Evolutionary conservation across 1,284 basidiomycete species (phyloP).

Genomic region (Leccinum solheimii): DNA sequence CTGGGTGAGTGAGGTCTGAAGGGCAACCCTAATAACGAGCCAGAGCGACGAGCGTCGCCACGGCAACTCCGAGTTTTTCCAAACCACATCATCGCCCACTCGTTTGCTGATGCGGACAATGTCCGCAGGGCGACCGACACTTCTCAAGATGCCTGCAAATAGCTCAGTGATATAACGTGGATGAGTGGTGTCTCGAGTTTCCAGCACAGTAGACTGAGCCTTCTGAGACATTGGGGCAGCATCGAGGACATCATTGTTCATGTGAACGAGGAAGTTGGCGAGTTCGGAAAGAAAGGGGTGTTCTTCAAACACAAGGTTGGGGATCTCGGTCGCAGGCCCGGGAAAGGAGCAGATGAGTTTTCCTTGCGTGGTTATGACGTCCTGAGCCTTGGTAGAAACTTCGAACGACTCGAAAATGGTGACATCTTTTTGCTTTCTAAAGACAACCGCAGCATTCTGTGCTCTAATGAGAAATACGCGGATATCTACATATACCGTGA

Average conservation of each 20-base stretch:
- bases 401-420: background rate
- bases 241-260: background rate
- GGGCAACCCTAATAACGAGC: background rate
- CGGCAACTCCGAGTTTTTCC: background rate
- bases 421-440: background rate
- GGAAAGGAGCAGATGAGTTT: background rate
- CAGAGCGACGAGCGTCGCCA: background rate
- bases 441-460: background rate
- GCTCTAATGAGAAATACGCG: background rate
- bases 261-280: background rate
- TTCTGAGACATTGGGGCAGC: background rate
- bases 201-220: background rate
- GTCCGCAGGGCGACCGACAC: background rate
- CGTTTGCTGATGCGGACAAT: background rate
- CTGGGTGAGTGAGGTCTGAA: background rate
- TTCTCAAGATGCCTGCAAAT: background rate
- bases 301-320: background rate
- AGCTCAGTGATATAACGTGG: background rate
- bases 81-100: background rate
- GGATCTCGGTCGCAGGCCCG: background rate
- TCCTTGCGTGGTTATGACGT: background rate
- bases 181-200: background rate
- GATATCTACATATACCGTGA: background rate
- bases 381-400: background rate
- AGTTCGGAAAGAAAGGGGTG: background rate